Evolutionary conservation across 78 protist genomes (phyloP), one percentile per base, ranked within the genome.

Genomic region (Dictyostelium brefeldianum): DNA sequence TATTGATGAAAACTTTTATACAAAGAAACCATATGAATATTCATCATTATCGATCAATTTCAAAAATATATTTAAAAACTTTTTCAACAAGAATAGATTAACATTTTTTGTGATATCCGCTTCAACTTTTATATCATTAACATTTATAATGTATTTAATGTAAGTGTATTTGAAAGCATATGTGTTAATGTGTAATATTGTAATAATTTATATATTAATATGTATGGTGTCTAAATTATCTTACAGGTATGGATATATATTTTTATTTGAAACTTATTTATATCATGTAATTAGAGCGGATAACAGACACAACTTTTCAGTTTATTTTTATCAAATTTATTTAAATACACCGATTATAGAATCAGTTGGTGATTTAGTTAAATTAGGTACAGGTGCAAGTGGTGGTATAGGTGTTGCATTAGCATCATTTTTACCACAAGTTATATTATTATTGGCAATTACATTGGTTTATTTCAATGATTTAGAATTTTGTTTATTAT

Each of bases 261-360:
- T 87, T 50, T 51, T 87, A 51, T 87, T 51, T 87, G 93, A 87
- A 87, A 87, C 93, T 3, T 87, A 87, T 77, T 78, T 87, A 62
- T 87, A 87, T 77, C 93, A 87, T 87, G 93, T 87, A 12, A 36
- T 87, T 50, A 74, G 93, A 62, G 93, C 93, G 11, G 93, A 87
- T 64, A 87, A 87, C 51, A 54, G 99, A 41, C 99, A 99, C 87
- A 99, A 98, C 89, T 97, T 99, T 53, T 96, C 98, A 50, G 94
- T 96, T 29, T 98, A 97, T 90, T 99, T 92, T 65, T 95, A 96
- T 89, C 96, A 56, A 31, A 87, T 97, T 56, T 98, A 97, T 73
- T 89, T 94, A 47, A 78, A 80, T 79, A 81, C 94, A 62, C 93
- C 93, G 36, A 50, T 87, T 14, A 25, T 87, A 1, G 93, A 87